Percentiles rank a stretch among this genome's conserved stretches.
phyloP scores from a whole-genome alignment of 2,329 filamentous ascomycete species.

The Penicillium sp. region DNA sequence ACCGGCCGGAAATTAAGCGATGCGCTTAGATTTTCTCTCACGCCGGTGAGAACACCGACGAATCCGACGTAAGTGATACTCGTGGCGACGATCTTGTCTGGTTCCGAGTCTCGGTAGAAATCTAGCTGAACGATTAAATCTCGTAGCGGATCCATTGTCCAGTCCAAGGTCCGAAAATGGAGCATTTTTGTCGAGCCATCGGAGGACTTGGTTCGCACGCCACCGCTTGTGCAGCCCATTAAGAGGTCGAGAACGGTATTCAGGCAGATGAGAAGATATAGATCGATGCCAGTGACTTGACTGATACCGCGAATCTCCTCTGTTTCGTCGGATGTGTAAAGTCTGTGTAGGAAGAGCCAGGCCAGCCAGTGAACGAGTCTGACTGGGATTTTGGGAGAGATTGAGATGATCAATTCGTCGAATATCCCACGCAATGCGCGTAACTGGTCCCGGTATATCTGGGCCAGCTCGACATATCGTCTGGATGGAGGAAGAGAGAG shows the following conservation, averaged over 20 bases:
- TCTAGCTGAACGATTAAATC: slow-evolving; percentile 50
- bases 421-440: slow-evolving; percentile 46
- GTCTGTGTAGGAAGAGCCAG: slow-evolving; percentile 44
- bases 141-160: slow-evolving; percentile 50
- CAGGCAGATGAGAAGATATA: slow-evolving; percentile 57
- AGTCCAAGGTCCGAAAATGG: slow-evolving; percentile 47
- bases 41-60: slow-evolving; percentile 47
- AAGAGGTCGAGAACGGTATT: slow-evolving; percentile 60
- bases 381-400: slow-evolving; percentile 26
- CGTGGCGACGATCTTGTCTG: slow-evolving; percentile 40
- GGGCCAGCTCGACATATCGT: slow-evolving; percentile 48
- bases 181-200: slow-evolving; percentile 25
- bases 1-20: slow-evolving; percentile 50
- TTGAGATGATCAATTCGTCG: slow-evolving; percentile 43
- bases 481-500: slow-evolving; percentile 49
- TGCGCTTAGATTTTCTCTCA: slow-evolving; percentile 43
- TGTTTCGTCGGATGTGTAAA: slow-evolving; percentile 54
- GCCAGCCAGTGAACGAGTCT: slow-evolving; percentile 37
- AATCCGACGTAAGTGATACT: slow-evolving; percentile 48
- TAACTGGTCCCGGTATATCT: slow-evolving; percentile 43
- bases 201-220: slow-evolving; percentile 23
- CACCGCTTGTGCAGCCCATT: slow-evolving; percentile 61
- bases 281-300: slow-evolving; percentile 45
- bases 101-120: slow-evolving; percentile 37
- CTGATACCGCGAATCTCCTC: slow-evolving; percentile 57